Evolutionary conservation across 441 rosid species (phyloP), one percentile per base, ranked within the genome.

Genomic region (Gossypium schwendimanii): DNA sequence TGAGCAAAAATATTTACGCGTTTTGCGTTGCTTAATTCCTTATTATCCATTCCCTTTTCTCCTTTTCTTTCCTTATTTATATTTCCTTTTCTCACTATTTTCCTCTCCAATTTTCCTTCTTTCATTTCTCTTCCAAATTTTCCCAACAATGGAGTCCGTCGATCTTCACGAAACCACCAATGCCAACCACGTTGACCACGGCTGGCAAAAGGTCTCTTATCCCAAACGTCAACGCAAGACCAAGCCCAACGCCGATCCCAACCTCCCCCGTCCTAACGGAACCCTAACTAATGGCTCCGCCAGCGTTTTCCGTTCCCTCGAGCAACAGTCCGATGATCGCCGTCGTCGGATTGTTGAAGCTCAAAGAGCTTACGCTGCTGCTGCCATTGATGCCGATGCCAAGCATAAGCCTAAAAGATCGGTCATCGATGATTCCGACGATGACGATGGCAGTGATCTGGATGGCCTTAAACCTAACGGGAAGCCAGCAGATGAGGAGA

Each of bases 151-250:
- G 87, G 95, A 86, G 11, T 80, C 82, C 36, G 77, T 76, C 76
- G 91, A 86, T 69, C 69, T 86, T 14, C 80, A 61, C 49, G 83
- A 73, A 73, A 57, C 66, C 78, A 20, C 74, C 73, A 64, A 24
- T 21, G 21, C 47, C 75, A 18, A 53, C 39, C 66, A 65, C 78
- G 6, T 15, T 73, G 95, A 91, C 75, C 88, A 91, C 58, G 95
- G 95, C 53, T 91, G 97, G 95, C 87, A 88, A 68, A 88, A 87
- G 75, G 97, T 91, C 1, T 83, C 85, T 49, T 88, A 91, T 81
- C 73, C 82, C n/a, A 89, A 88, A 73, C 88, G 90, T 26, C 86
- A 91, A 49, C 84, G 89, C 14, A 91, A 85, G 82, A 84, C 74
- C 74, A 88, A 82, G 70, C 86, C 83, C 1, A 63, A 71, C 63